Evolutionary conservation across 106 monocot genomes (phyloP), one percentile per base, ranked within the genome.

Genomic region (Dioscorea dumetorum): DNA sequence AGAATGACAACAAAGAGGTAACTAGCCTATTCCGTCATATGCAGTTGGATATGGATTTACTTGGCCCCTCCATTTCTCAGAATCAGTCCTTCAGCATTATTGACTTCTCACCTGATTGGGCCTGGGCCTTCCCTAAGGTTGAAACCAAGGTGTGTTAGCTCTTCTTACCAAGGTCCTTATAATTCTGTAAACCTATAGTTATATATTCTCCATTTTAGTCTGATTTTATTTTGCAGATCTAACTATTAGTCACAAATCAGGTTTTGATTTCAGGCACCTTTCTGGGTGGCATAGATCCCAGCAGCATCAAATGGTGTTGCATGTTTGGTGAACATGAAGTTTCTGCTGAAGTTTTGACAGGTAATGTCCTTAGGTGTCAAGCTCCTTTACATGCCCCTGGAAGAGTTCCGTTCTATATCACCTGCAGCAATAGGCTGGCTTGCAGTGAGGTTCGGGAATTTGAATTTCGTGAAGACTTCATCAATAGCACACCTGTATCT

Each of bases 91-190:
- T 87, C 63, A 81, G 73, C 56, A 84, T 91, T 68, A 35, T 71
- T 49, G 90, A 91, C 64, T 87, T 81, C 69, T 84, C 87, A n/a
- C 90, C 90, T 18, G 81, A 79, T 64, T 86, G 90, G 90, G 81
- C 79, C 74, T 91, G 90, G 90, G 81, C 79, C 74, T 91, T 69
- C 54, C 73, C 74, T 51, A 74, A 50, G 18, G n/a, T 50, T 56
- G 90, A 78, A 74, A 79, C 83, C 50, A 87, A 87, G 83, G 88
- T 82, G 72, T 58, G 61, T 48, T 50, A 17, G 57, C 33, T 70
- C 49, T 67, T 41, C 41, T 28, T 41, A 6, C 41, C 5, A 41
- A 41, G 41, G 5, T 10, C 5, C 41, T 41, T 41, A 41, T 41
- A 10, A 10, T 41, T 41, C 0, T 41, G 41, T 41, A 41, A 41